A percentile compares a stretch with the other conserved stretches of the same genome.
Evolutionary conservation across 108 stramenopile genomes (phyloP).

Genomic region (Pelagomonas calceolata): DNA sequence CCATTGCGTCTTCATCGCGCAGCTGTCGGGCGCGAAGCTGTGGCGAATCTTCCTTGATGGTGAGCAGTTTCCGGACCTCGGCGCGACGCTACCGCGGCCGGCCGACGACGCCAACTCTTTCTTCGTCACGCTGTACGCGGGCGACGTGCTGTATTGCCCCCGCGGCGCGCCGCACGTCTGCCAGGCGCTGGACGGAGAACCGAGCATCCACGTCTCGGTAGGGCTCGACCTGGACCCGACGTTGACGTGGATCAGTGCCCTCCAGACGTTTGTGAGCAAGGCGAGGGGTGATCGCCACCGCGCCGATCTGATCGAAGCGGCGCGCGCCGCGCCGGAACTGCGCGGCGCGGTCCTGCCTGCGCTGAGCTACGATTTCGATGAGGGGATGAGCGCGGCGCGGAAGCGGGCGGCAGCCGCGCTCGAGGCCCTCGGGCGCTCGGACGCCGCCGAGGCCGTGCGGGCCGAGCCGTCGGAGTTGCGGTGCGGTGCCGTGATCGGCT

Average conservation of each 20-base stretch:
- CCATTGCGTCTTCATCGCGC: conserved; percentile 70
- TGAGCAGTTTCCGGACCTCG: not conserved
- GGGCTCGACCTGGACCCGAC: not conserved
- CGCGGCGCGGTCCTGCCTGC: no score
- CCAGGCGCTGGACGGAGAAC: not conserved
- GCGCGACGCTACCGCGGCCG: not conserved
- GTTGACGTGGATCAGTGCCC: not conserved
- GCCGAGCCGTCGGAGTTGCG: no score
- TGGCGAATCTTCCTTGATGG: conserved; percentile 61
- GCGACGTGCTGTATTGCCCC: conserved; percentile 74
- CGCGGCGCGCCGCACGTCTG: conserved; percentile 70
- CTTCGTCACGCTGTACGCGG: conserved; percentile 33
- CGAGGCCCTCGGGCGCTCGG: no score
- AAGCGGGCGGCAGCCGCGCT: no score
- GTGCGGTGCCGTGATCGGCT: no score
- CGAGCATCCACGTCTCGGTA: not conserved
- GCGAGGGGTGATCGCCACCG: no score
- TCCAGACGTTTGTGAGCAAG: not conserved
- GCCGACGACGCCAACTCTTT: not conserved
- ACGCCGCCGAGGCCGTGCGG: no score
- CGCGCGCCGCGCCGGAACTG: no score
- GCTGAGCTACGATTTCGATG: no score
- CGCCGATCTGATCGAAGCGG: no score
- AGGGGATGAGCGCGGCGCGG: no score
- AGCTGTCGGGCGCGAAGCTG: conserved; percentile 52